These are phyloP conservation scores for Gastrolobium bilobum DNA, from an alignment of 306 rosid species.

Conservation along the genomic window DNA sequence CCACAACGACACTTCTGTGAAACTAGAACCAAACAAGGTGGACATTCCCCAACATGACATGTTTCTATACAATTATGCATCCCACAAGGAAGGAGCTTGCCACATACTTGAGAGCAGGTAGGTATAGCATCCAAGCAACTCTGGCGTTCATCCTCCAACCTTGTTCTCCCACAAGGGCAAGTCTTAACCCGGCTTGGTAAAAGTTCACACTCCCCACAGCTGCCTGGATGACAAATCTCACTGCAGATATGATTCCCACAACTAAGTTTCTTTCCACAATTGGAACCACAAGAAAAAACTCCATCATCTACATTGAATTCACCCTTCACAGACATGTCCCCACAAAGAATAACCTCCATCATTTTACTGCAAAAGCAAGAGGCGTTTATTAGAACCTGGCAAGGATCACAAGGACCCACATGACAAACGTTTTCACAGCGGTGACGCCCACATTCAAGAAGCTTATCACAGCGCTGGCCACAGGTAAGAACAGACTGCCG, in stretches of 20 bases:
- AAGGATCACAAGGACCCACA: conserved; percentile 85
- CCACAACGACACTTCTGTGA: conserved; percentile 86
- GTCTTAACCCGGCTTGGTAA: conserved; percentile 75
- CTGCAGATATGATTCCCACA: conserved; percentile 84
- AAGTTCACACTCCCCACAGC: conserved; percentile 73
- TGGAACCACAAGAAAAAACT: conserved; percentile 74
- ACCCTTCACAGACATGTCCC: conserved; percentile 82
- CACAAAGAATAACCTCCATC: conserved; percentile 72
- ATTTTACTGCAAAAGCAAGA: conserved; percentile 82
- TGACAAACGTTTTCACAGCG: conserved; percentile 74
- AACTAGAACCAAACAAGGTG: conserved; percentile 76
- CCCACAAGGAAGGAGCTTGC: conserved; percentile 68
- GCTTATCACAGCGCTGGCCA: conserved; percentile 81
- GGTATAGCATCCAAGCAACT: conserved; percentile 93
- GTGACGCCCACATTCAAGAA: conserved; percentile 86
- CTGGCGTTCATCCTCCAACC: conserved; percentile 68
- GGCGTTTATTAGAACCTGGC: conserved; percentile 72
- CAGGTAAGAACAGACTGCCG: conserved; percentile 82
- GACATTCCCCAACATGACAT: conserved; percentile 87
- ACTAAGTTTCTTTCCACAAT: conserved; percentile 68
- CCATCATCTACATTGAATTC: conserved; percentile 74
- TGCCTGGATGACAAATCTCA: conserved; percentile 84
- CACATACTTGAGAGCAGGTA: conserved; percentile 78
- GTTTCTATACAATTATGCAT: conserved; percentile 70
- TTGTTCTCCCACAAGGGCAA: conserved; percentile 88